Evolutionary conservation across 2,329 filamentous ascomycete species (phyloP), one percentile per base, ranked within the genome.

Genomic region (Botryosphaeria agaves): DNA sequence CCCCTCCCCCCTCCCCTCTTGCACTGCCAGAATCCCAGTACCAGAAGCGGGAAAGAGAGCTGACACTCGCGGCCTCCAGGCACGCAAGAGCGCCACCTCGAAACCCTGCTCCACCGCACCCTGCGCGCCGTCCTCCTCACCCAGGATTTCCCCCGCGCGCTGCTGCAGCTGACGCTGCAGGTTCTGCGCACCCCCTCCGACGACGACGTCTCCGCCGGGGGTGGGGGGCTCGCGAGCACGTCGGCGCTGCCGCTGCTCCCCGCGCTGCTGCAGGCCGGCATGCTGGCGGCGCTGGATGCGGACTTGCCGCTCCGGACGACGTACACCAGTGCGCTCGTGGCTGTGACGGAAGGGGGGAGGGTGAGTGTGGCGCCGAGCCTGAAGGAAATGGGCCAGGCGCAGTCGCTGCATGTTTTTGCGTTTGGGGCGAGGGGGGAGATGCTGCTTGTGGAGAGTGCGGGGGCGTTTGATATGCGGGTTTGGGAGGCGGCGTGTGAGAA

Each of bases 121-220:
- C 61, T 91, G 25, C 69, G 75, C 38, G 75, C 78, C 46, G 64
- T 87, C 35, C 72, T 91, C 40, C 69, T 84, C 32, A 66, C 80
- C 40, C 69, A 79, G 44, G 69, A 74, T 46, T 81, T 83, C 41
- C 82, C 82, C 6, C 69, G 82, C 30, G 76, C 71, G 29, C 64
- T 85, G 38, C 75, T 91, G 32, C 82, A 91, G 51, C 58, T 91
- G 38, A 81, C 79, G 7, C 63, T 91, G n/a, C 82, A 91, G 54
- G 61, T 89, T 24, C 66, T 71, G 34, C 65, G 67, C 37, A 61
- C 67, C n/a, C 77, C 78, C 1, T 70, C 75, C 37, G 76, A 78
- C 45, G 70, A 74, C 39, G 69, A 70, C 45, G 57, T 62, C 30
- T 69, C 69, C 45, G 32, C 63, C 64, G 31, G 76, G 72, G 41